Evolutionary conservation across 495 filamentous ascomycete species (phyloP).

Genomic region (Collariella sp.): DNA sequence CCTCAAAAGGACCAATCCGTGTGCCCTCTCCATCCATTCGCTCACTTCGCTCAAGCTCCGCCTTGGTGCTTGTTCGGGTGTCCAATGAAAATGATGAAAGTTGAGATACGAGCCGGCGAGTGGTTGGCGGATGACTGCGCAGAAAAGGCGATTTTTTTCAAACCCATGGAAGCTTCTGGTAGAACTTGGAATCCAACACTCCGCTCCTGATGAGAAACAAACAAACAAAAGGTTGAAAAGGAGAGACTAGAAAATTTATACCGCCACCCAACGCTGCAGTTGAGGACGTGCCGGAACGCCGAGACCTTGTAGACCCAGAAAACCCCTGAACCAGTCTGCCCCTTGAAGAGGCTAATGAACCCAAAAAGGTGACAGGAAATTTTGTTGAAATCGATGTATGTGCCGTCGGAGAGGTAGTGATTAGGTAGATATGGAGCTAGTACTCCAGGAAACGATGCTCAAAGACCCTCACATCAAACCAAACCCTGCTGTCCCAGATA

Average conservation of each 20-base stretch:
- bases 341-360: no score
- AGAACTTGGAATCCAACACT: conserved; percentile 3
- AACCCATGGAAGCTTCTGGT: neutral
- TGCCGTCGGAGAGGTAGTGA: no score
- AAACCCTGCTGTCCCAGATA: no score
- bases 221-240: neutral
- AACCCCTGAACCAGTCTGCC: no score
- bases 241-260: neutral
- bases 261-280: neutral
- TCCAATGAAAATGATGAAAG: conserved; percentile 1
- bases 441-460: no score
- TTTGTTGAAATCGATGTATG: no score
- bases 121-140: neutral
- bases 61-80: neutral
- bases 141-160: neutral
- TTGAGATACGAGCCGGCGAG: neutral
- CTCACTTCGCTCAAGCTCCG: neutral
- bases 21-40: neutral
- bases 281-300: neutral
- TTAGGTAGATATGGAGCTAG: no score
- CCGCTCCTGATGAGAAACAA: neutral
- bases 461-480: no score
- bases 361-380: no score
- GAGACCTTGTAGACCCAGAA: neutral
- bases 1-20: neutral